Conservation (phyloP, 2,329 filamentous ascomycete genomes). For the Colletotrichum nymphaeae region DNA sequence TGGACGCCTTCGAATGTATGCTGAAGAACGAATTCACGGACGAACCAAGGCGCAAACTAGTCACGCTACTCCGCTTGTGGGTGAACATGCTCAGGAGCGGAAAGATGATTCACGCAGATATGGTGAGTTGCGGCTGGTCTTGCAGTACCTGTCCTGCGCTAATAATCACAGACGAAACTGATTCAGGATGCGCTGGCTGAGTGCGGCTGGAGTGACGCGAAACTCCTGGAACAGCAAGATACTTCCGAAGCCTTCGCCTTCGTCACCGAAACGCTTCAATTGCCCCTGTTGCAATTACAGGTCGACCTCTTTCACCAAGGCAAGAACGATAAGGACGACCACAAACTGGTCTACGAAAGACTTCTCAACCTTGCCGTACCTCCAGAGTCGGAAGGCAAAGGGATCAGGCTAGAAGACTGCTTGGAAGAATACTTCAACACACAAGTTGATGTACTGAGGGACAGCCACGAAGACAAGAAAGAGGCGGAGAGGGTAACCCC, state of each 20-base stretch:
- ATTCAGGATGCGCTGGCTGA: constrained; percentile 85
- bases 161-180: constrained; percentile 73
- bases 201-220: constrained; percentile 90
- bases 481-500: constrained; percentile 43
- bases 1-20: constrained; percentile 94
- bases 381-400: constrained; percentile 74
- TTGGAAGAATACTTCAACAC: constrained; percentile 97
- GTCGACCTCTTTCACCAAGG: constrained; percentile 96
- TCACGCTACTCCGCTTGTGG: constrained; percentile 86
- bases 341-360: constrained; percentile 94
- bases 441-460: constrained; percentile 86
- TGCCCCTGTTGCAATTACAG: constrained; percentile 89
- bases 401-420: constrained; percentile 88
- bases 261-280: constrained; percentile 87
- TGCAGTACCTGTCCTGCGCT: constrained; percentile 35
- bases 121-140: constrained; percentile 65
- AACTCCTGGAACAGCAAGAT: constrained; percentile 85
- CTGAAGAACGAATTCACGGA: constrained; percentile 83
- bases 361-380: constrained; percentile 93
- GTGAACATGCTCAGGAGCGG: constrained; percentile 91
- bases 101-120: constrained; percentile 84
- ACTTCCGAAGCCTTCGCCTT: constrained; percentile 96
- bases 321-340: constrained; percentile 86
- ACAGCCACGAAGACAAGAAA: constrained; percentile 69
- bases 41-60: constrained; percentile 76